These are phyloP conservation scores for Echeveria elegans DNA, from an alignment of 164 flowering plant species.

Conservation along the genomic window DNA sequence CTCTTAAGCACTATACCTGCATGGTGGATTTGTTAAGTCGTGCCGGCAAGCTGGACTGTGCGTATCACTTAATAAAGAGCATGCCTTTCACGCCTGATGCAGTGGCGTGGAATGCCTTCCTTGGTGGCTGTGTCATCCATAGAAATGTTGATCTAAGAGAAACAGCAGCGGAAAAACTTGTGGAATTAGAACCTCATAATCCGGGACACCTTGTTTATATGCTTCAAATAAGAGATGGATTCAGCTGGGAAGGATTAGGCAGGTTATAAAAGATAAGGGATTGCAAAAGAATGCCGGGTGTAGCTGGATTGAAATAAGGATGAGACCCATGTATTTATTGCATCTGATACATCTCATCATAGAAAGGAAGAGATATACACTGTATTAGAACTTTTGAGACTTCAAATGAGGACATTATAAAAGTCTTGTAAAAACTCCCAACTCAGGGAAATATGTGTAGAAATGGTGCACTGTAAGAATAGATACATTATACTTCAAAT, in stretches of 20 bases:
- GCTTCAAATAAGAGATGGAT: conserved; percentile 50
- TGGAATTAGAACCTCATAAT: conserved; percentile 42
- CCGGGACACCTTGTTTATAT: conserved; percentile 53
- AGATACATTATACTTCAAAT: conserved; percentile 6
- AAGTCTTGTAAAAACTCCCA: not conserved
- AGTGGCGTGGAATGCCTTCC: conserved; percentile 56
- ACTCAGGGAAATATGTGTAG: not conserved
- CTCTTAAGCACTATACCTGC: conserved; percentile 59
- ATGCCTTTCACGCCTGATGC: conserved; percentile 44
- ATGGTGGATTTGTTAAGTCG: conserved; percentile 67
- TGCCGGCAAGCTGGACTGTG: conserved; percentile 40
- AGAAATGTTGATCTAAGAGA: conserved; percentile 44
- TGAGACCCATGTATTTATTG: conserved; percentile 46
- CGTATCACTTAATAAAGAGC: conserved; percentile 30
- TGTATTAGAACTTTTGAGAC: not conserved
- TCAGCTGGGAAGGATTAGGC: conserved; percentile 42
- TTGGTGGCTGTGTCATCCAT: conserved; percentile 47
- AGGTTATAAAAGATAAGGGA: conserved; percentile 33
- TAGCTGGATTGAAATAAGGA: conserved; percentile 66
- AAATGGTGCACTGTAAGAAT: not conserved
- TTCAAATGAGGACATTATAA: not conserved
- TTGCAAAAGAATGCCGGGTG: conserved; percentile 65
- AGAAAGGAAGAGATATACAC: conserved; percentile 4
- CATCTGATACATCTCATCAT: conserved; percentile 47
- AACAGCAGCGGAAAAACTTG: conserved; percentile 41